Conservation (phyloP, 1,284 basidiomycete genomes). For the Exobasidium cylindrosporum region DNA sequence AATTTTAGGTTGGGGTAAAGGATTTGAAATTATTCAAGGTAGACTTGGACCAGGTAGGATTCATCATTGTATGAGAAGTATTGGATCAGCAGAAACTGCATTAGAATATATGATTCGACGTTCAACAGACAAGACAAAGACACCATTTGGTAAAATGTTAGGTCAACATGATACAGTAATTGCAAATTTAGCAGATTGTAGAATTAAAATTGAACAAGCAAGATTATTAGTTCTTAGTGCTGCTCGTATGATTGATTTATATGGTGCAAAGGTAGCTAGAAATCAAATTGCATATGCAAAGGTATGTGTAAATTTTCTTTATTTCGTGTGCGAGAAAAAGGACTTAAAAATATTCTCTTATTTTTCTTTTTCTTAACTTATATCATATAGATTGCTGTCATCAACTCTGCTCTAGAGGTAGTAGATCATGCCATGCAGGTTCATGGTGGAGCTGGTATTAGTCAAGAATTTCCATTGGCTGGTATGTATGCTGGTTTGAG, state of each 20-base stretch:
- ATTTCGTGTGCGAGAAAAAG: constrained; percentile 49
- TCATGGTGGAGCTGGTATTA: constrained; percentile 87
- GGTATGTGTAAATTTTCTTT: too few species aligned
- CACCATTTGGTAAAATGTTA: constrained; percentile 89
- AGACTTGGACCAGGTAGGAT: constrained; percentile 93
- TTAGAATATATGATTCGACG: constrained; percentile 84
- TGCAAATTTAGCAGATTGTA: constrained; percentile 81
- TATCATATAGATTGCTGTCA: constrained; percentile 63
- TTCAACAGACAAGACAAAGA: constrained; percentile 83
- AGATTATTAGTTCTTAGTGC: constrained; percentile 86
- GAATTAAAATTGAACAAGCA: constrained; percentile 86
- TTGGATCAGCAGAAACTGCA: constrained; percentile 80
- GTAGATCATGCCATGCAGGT: constrained; percentile 90
- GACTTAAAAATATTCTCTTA: constrained; percentile 11
- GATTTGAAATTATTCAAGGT: constrained; percentile 97
- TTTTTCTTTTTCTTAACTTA: constrained; percentile 15
- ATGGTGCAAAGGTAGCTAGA: constrained; percentile 86
- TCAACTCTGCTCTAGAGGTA: constrained; percentile 78
- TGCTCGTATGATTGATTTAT: constrained; percentile 88
- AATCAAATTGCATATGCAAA: constrained; percentile 98
- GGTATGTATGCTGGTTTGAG: constrained; percentile 73
- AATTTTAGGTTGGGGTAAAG: constrained; percentile 85
- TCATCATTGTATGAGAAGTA: constrained; percentile 91
- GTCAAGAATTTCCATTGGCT: constrained; percentile 82
- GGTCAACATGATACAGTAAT: constrained; percentile 91